These are phyloP conservation scores for Aspergillus novoparasiticus DNA, from an alignment of 2,329 filamentous ascomycete genomes.

Conservation along the genomic window DNA sequence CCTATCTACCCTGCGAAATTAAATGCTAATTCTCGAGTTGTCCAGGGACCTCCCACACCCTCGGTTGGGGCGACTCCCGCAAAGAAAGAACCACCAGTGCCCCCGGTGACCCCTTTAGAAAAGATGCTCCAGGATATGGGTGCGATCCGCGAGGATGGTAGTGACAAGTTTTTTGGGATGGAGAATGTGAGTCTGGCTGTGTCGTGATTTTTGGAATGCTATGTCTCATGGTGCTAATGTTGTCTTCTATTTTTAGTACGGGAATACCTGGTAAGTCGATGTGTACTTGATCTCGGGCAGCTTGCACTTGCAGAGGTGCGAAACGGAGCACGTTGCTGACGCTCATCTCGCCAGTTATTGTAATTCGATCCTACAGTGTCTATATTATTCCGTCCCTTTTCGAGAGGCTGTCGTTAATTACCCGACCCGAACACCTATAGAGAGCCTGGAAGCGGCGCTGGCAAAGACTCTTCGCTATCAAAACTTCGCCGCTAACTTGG, in stretches of 20 bases:
- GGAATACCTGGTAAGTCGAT: slow-evolving; percentile 83
- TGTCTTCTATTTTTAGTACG: slow-evolving; percentile 66
- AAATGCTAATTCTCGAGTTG: slow-evolving; percentile 22
- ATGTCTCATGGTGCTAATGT: slow-evolving; percentile 21
- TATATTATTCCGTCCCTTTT: slow-evolving; percentile 94
- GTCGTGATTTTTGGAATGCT: neutral
- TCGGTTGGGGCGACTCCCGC: slow-evolving; percentile 48
- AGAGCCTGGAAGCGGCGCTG: slow-evolving; percentile 64
- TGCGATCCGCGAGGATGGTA: slow-evolving; percentile 80
- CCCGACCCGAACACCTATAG: slow-evolving; percentile 70
- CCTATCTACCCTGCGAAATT: neutral
- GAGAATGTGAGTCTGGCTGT: slow-evolving; percentile 79
- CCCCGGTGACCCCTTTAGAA: slow-evolving; percentile 61
- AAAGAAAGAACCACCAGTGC: slow-evolving; percentile 63
- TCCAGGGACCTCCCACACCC: slow-evolving; percentile 52
- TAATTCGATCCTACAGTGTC: slow-evolving; percentile 96
- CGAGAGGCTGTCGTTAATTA: slow-evolving; percentile 93
- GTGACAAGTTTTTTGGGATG: slow-evolving; percentile 96
- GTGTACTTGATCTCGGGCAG: neutral
- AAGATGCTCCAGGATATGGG: slow-evolving; percentile 82
- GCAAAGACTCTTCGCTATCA: slow-evolving; percentile 56
- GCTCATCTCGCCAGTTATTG: slow-evolving; percentile 69
- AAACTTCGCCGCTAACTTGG: slow-evolving; percentile 60
- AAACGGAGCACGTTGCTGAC: slow-evolving; percentile 9
- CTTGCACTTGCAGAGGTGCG: neutral